Percentiles rank a stretch among this genome's conserved stretches.
These are phyloP conservation scores for Ichthyophthirius multifiliis DNA, from an alignment of 169 alveolate genomes.

Conservation along the genomic window DNA sequence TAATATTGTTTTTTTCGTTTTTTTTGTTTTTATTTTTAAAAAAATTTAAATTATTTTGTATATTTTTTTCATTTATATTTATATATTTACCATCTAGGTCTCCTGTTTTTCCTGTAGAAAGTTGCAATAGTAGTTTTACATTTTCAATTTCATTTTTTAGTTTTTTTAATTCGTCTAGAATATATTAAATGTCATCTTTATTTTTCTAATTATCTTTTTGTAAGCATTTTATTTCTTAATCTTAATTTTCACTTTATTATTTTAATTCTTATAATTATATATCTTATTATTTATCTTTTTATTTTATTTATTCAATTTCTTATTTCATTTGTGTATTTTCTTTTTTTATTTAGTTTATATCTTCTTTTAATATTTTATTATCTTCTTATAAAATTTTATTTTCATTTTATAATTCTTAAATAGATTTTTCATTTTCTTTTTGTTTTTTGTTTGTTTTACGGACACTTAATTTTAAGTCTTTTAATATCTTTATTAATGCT, in stretches of 20 bases:
- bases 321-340: background rate
- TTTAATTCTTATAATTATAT: background rate
- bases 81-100: background rate
- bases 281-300: background rate
- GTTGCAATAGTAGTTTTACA: background rate
- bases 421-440: background rate
- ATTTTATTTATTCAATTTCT: background rate
- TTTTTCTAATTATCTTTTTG: background rate
- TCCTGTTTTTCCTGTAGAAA: background rate
- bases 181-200: background rate
- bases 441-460: background rate
- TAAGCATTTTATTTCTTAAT: background rate
- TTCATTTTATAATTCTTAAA: background rate
- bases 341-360: background rate
- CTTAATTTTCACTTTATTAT: background rate
- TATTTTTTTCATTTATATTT: background rate
- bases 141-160: background rate
- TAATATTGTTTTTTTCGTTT: too few species aligned
- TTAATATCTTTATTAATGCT: background rate
- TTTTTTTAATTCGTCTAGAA: background rate
- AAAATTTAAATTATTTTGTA: too few species aligned
- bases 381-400: background rate
- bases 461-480: background rate
- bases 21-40: too few species aligned
- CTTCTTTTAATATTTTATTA: background rate